Evolutionary conservation across 441 rosid genomes (phyloP).

Genomic region (Erodium chrysanthum): DNA sequence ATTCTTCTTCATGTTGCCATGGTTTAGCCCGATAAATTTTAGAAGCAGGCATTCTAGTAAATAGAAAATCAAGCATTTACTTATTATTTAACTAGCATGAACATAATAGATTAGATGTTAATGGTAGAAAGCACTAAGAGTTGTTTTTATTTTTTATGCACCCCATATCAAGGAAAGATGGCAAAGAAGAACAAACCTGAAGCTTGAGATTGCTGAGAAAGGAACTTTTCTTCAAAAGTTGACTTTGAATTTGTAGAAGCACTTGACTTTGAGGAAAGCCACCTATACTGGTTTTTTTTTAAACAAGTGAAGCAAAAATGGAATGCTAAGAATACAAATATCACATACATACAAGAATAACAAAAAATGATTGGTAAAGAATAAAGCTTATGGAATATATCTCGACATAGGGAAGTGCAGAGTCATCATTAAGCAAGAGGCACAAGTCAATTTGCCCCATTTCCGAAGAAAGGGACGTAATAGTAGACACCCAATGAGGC

Average conservation of each 20-base stretch:
- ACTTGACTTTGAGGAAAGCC: conserved; percentile 91
- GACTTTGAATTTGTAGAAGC: conserved; percentile 46
- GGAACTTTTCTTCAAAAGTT: conserved; percentile 90
- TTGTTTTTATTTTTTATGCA: background rate
- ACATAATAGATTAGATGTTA: background rate
- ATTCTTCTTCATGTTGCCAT: too few species aligned
- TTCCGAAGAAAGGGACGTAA: too few species aligned
- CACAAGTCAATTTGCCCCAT: background rate
- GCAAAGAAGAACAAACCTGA: conserved; percentile 58
- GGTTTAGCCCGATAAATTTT: too few species aligned
- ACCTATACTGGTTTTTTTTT: conserved; percentile 74
- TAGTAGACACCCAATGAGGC: too few species aligned
- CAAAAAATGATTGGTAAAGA: background rate
- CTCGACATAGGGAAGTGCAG: background rate
- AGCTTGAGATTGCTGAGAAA: conserved; percentile 83
- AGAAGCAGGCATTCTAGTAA: background rate
- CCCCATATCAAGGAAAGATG: background rate
- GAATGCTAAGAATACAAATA: conserved; percentile 15
- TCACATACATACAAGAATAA: conserved; percentile 9
- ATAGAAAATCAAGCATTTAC: background rate
- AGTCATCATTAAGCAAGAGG: background rate
- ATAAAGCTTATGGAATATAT: background rate
- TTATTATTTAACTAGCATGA: background rate
- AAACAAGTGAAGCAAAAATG: conserved; percentile 17
- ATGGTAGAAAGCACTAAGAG: background rate